phyloP scores from a whole-genome alignment of 1,139 yeast species.

The Scheffersomyces quercinus region DNA sequence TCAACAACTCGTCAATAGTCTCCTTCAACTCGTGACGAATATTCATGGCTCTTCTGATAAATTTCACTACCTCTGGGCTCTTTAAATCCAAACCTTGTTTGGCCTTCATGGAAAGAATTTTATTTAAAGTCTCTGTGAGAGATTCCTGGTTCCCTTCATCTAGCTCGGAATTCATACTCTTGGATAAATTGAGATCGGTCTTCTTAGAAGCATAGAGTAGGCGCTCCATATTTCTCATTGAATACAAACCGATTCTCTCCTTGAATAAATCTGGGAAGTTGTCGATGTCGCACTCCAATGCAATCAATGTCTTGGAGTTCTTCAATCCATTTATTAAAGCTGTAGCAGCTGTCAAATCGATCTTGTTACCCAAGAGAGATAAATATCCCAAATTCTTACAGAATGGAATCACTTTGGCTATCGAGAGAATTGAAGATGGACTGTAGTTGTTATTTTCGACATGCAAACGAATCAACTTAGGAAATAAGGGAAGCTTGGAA shows the following conservation, averaged over 20 bases:
- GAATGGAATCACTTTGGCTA: slow-evolving; percentile 64
- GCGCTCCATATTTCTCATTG: slow-evolving; percentile 71
- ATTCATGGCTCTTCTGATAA: slow-evolving; percentile 43
- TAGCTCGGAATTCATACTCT: slow-evolving; percentile 2
- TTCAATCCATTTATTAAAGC: slow-evolving; percentile 44
- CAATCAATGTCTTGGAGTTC: slow-evolving; percentile 39
- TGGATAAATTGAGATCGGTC: neutral
- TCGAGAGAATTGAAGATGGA: slow-evolving; percentile 46
- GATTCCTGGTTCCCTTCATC: slow-evolving; percentile 34
- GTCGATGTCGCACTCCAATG: slow-evolving; percentile 42
- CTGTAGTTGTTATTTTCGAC: slow-evolving; percentile 59
- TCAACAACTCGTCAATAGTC: slow-evolving; percentile 58
- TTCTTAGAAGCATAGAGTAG: slow-evolving; percentile 17
- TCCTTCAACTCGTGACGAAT: slow-evolving; percentile 50
- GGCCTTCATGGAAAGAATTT: slow-evolving; percentile 36
- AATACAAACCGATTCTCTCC: slow-evolving; percentile 62
- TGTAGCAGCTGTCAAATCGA: slow-evolving; percentile 46
- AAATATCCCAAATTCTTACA: slow-evolving; percentile 58
- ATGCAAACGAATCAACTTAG: slow-evolving; percentile 56
- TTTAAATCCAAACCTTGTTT: slow-evolving; percentile 19
- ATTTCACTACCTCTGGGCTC: slow-evolving; percentile 32
- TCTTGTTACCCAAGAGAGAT: slow-evolving; percentile 59
- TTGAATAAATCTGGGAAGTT: slow-evolving; percentile 45
- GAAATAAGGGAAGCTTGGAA: slow-evolving; percentile 59
- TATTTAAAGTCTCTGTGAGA: slow-evolving; percentile 39